These are phyloP conservation scores for Neohortaea acidophila DNA, from an alignment of 495 filamentous ascomycete species.

Conservation along the genomic window DNA sequence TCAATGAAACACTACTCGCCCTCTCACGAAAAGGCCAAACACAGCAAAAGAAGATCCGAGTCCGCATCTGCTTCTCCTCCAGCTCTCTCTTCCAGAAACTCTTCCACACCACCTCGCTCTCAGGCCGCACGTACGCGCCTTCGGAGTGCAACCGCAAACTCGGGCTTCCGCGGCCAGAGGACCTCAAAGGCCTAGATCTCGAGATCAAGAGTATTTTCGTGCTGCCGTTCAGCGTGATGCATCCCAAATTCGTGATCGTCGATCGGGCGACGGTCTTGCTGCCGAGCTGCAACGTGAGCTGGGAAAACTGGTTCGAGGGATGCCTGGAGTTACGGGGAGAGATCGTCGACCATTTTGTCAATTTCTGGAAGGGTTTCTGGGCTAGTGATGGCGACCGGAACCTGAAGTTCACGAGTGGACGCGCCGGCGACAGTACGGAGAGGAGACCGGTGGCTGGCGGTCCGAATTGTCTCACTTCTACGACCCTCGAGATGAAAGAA, in stretches of 20 bases:
- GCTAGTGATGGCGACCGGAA: background rate
- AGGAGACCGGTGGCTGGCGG: no score
- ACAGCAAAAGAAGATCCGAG: slow-evolving; percentile 27
- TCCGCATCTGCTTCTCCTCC: slow-evolving; percentile 53
- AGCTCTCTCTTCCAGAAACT: slow-evolving; percentile 51
- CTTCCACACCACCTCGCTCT: slow-evolving; percentile 40
- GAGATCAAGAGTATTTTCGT: slow-evolving; percentile 56
- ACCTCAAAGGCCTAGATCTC: slow-evolving; percentile 44
- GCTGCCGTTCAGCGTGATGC: slow-evolving; percentile 58
- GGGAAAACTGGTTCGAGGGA: slow-evolving; percentile 62
- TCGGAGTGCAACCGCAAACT: slow-evolving; percentile 40
- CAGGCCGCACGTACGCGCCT: slow-evolving; percentile 43
- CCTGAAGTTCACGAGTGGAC: no score
- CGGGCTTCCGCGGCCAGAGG: slow-evolving; percentile 39
- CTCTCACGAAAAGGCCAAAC: slow-evolving; percentile 32
- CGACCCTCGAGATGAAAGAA: no score
- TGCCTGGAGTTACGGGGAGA: slow-evolving; percentile 45
- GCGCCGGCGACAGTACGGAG: no score
- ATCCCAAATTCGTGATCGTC: slow-evolving; percentile 59
- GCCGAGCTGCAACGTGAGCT: slow-evolving; percentile 61
- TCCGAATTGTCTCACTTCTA: no score
- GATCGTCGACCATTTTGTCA: slow-evolving; percentile 36
- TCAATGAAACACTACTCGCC: slow-evolving; percentile 34
- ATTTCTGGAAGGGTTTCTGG: slow-evolving; percentile 48
- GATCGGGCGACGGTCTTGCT: slow-evolving; percentile 45